These are phyloP conservation scores for Paraglomus occultum DNA, from an alignment of 192 early-diverging fungal genomes.

Conservation along the genomic window DNA sequence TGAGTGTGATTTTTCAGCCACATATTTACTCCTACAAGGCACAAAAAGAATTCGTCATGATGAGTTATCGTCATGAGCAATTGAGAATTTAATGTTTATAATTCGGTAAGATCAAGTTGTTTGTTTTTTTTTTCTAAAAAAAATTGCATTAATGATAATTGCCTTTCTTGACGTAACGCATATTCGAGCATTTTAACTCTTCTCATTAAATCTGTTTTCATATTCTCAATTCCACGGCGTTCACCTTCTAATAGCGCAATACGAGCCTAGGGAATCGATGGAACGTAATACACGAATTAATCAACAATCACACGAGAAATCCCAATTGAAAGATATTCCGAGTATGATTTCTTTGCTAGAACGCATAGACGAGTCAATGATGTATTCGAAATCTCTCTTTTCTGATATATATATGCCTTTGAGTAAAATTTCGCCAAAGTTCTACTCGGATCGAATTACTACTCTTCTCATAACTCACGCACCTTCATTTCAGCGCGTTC, in stretches of 20 bases:
- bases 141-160: constrained; percentile 20
- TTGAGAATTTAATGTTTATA: neutral
- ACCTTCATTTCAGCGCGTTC: constrained; percentile 79
- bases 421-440: neutral
- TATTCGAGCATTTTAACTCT: constrained; percentile 87
- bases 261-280: constrained; percentile 52
- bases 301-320: neutral
- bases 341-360: neutral
- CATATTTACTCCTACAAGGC: constrained; percentile 41
- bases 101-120: neutral
- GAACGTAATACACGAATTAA: constrained; percentile 4
- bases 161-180: constrained; percentile 76
- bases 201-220: constrained; percentile 70
- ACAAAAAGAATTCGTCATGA: constrained; percentile 2
- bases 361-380: constrained; percentile 8
- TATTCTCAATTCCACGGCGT: constrained; percentile 68
- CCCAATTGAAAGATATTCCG: neutral
- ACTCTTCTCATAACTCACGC: neutral
- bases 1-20: constrained; percentile 31
- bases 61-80: neutral
- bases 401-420: neutral
- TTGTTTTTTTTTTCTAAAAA: neutral
- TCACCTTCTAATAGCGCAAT: constrained; percentile 78
- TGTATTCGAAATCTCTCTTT: neutral
- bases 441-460: neutral